Conservation (phyloP, 192 early-diverging fungal species). For the Entomortierella beljakovae region DNA sequence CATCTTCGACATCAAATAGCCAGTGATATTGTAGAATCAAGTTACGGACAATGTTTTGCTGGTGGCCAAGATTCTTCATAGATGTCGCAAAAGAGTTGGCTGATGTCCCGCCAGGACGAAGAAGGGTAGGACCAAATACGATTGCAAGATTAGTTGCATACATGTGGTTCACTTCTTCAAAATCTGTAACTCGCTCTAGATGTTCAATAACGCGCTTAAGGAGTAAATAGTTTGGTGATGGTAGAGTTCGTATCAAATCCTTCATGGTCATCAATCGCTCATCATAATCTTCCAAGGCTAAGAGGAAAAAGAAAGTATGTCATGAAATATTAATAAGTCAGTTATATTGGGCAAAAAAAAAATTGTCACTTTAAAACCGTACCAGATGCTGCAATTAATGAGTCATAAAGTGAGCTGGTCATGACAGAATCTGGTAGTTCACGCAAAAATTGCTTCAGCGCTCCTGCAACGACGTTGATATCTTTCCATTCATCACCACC, state of each 20-base stretch:
- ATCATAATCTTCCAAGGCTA: constrained; percentile 74
- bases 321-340: neutral
- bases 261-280: constrained; percentile 80
- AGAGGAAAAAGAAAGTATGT: constrained; percentile 5
- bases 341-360: too few species aligned
- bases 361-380: constrained; percentile 1
- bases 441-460: constrained; percentile 94
- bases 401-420: constrained; percentile 85
- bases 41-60: constrained; percentile 78
- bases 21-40: constrained; percentile 83
- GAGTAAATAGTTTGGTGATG: constrained; percentile 70
- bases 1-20: constrained; percentile 78
- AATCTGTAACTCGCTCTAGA: constrained; percentile 80
- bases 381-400: constrained; percentile 82
- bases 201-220: constrained; percentile 80
- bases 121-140: constrained; percentile 95
- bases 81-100: constrained; percentile 65
- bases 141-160: constrained; percentile 90
- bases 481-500: constrained; percentile 71
- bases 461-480: constrained; percentile 87
- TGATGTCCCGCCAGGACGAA: constrained; percentile 72
- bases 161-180: constrained; percentile 89
- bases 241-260: constrained; percentile 71
- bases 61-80: constrained; percentile 81
- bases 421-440: constrained; percentile 94